These are phyloP conservation scores for Nannizzia gypsea DNA, from an alignment of 2,329 filamentous ascomycete genomes.

Conservation along the genomic window DNA sequence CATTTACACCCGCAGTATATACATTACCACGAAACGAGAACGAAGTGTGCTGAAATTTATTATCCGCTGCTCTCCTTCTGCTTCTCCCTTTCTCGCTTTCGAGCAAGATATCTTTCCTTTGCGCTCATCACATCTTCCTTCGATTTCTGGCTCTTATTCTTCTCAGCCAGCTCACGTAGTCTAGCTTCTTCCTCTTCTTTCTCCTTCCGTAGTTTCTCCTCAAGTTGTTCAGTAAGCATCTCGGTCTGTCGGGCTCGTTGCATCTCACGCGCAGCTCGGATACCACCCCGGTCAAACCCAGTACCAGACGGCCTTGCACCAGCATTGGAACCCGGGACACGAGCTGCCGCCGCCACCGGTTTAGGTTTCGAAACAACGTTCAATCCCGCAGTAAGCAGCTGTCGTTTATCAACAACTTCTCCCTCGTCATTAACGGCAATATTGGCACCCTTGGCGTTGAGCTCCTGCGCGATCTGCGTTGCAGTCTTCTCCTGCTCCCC, in stretches of 20 bases:
- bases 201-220: constrained; percentile 43
- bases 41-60: too few species aligned
- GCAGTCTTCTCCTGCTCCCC: constrained; percentile 35
- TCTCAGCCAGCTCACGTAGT: constrained; percentile 42
- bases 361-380: constrained; percentile 49
- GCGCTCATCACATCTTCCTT: constrained; percentile 47
- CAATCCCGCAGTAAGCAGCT: constrained; percentile 49
- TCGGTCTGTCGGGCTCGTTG: constrained; percentile 46
- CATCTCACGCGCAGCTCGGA: constrained; percentile 29
- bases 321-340: not conserved
- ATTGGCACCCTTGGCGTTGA: constrained; percentile 40
- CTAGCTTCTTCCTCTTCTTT: constrained; percentile 47
- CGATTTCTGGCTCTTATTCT: constrained; percentile 48
- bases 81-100: constrained; percentile 43
- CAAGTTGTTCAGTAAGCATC: constrained; percentile 50
- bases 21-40: not conserved
- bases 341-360: constrained; percentile 14
- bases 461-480: constrained; percentile 44
- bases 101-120: constrained; percentile 49
- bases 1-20: not conserved
- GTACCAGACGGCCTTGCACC: constrained; percentile 14
- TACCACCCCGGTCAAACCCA: constrained; percentile 18
- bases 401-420: constrained; percentile 52
- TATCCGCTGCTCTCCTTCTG: constrained; percentile 15
- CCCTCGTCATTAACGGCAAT: constrained; percentile 53